These are phyloP conservation scores for Aspergillus transmontanensis DNA, from an alignment of 2,329 filamentous ascomycete species.

Conservation along the genomic window DNA sequence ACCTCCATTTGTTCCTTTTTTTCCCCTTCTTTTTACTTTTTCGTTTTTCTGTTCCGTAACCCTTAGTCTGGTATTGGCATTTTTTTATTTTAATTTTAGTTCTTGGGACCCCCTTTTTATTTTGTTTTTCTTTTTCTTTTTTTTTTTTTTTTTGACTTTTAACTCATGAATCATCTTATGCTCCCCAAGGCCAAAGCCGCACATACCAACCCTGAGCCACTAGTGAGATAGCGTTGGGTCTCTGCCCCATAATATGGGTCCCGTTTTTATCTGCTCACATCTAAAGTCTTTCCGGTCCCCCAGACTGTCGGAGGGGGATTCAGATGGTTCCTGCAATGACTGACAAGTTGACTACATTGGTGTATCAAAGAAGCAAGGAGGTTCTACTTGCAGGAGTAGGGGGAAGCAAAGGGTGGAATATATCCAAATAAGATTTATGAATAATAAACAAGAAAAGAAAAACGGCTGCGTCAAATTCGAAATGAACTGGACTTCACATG, in stretches of 20 bases:
- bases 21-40: background rate
- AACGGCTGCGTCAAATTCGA: no score
- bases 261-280: constrained; percentile 1
- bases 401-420: background rate
- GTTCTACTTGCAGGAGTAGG: background rate
- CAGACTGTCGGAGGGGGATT: background rate
- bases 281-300: background rate
- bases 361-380: background rate
- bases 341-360: background rate
- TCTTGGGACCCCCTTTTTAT: background rate
- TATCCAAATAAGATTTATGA: background rate
- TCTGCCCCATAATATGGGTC: constrained; percentile 1
- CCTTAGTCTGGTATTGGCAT: no score
- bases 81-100: no score
- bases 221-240: constrained; percentile 17
- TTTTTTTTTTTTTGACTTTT: constrained; percentile 1
- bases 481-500: no score
- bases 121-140: constrained; percentile 3
- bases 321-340: background rate
- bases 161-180: background rate
- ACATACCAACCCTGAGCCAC: constrained; percentile 24
- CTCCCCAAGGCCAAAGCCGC: constrained; percentile 20
- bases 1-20: background rate
- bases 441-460: background rate
- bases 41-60: no score